These are phyloP conservation scores for Cladophialophora immunda DNA, from an alignment of 2,329 filamentous ascomycete species.

Conservation along the genomic window DNA sequence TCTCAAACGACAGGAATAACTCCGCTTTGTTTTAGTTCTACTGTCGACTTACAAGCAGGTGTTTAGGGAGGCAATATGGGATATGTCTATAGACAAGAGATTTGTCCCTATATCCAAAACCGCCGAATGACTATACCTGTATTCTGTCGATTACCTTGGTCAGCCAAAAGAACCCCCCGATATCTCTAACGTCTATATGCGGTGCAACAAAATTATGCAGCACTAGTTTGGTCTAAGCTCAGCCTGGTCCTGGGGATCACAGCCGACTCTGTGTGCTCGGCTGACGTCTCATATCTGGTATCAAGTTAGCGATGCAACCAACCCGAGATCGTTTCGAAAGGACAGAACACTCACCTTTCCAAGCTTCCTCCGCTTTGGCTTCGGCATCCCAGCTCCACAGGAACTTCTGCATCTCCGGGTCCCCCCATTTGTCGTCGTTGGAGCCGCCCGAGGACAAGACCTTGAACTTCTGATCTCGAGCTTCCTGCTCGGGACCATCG, in stretches of 20 bases:
- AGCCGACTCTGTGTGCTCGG: slow-evolving; percentile 22
- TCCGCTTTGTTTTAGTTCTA: not conserved
- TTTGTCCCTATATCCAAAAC: not conserved
- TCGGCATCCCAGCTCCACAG: slow-evolving; percentile 72
- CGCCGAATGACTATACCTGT: not conserved
- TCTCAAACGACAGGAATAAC: not conserved
- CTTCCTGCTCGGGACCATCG: slow-evolving; percentile 42
- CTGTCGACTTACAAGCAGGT: not conserved
- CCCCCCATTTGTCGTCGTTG: slow-evolving; percentile 72
- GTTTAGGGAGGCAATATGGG: not conserved
- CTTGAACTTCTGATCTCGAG: slow-evolving; percentile 58
- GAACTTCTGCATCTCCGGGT: slow-evolving; percentile 72
- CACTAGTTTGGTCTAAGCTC: not conserved
- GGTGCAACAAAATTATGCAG: not conserved
- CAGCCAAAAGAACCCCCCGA: not conserved
- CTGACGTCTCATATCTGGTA: slow-evolving; percentile 8
- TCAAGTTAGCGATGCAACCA: not conserved
- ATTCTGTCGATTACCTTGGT: not conserved
- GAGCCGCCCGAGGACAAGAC: slow-evolving; percentile 59
- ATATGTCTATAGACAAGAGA: not conserved
- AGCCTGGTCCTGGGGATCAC: not conserved
- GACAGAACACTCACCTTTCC: slow-evolving; percentile 24
- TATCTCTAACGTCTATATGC: not conserved
- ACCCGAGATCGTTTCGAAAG: not conserved
- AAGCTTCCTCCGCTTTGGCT: slow-evolving; percentile 61